Conservation (phyloP, 768 basidiomycete species). For the Gloeophyllum trabeum region DNA sequence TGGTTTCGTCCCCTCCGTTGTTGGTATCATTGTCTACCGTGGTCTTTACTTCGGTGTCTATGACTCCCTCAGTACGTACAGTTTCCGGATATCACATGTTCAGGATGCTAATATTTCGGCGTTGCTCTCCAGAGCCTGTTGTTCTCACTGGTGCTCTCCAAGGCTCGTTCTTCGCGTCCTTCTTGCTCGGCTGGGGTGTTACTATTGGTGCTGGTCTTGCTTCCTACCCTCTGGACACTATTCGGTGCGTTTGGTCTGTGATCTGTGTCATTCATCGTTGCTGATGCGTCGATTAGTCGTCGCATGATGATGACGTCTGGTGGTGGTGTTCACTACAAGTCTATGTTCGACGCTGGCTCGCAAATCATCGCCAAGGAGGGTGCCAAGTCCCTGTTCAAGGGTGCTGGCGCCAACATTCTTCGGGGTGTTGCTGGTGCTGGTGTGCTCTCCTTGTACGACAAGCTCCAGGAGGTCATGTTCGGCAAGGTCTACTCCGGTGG, state of each 20-base stretch:
- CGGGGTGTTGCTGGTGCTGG: conserved; percentile 99
- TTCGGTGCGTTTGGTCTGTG: conserved; percentile 41
- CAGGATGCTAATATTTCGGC: not conserved
- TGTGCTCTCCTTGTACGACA: conserved; percentile 98
- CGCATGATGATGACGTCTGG: conserved; percentile 99
- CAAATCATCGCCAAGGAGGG: conserved; percentile 97
- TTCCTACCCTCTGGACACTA: conserved; percentile 90
- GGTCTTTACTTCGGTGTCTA: conserved; percentile 99
- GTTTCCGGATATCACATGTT: not conserved
- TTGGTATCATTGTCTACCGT: conserved; percentile 99
- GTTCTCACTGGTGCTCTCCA: conserved; percentile 92
- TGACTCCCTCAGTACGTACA: conserved; percentile 74
- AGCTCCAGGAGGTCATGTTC: conserved; percentile 91
- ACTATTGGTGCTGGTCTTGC: conserved; percentile 99
- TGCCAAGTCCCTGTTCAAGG: conserved; percentile 93
- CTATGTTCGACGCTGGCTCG: conserved; percentile 93
- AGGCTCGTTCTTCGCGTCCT: conserved; percentile 96
- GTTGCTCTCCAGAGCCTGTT: conserved; percentile 66
- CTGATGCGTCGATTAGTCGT: conserved; percentile 55
- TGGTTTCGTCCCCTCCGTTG: conserved; percentile 98
- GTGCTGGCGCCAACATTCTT: conserved; percentile 85
- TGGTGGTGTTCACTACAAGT: conserved; percentile 92
- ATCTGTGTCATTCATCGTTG: conserved; percentile 1
- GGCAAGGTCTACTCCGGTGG: conserved; percentile 99
- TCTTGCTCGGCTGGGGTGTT: conserved; percentile 97